phyloP scores from a whole-genome alignment of 2,329 filamentous ascomycete species.

The Fusarium albidum region DNA sequence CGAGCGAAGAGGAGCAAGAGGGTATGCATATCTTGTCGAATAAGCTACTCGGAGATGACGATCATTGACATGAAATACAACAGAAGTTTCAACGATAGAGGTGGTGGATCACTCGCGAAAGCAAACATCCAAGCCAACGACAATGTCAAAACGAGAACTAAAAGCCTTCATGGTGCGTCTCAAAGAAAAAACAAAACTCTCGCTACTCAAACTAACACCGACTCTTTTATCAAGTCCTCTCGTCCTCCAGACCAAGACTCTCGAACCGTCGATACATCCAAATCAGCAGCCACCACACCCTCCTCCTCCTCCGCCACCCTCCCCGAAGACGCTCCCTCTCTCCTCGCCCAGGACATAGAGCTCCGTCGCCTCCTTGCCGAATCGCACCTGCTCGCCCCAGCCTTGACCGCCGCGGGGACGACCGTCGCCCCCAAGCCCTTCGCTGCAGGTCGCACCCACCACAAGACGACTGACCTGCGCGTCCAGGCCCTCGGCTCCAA shows the following conservation, averaged over 20 bases:
- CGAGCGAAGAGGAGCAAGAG: constrained; percentile 34
- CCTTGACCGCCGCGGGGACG: constrained; percentile 53
- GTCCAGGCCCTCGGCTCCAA: constrained; percentile 84
- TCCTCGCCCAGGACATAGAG: constrained; percentile 90
- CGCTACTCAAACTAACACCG: constrained; percentile 9
- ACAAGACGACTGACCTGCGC: constrained; percentile 84
- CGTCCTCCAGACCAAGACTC: constrained; percentile 53
- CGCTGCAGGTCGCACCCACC: constrained; percentile 73
- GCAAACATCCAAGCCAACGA: constrained; percentile 46
- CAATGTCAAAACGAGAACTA: constrained; percentile 72
- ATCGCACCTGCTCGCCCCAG: constrained; percentile 78
- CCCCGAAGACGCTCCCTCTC: constrained; percentile 68
- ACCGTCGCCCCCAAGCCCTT: constrained; percentile 53
- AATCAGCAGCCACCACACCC: constrained; percentile 34
- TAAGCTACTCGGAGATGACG: background rate
- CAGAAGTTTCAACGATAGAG: constrained; percentile 55
- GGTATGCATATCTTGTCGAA: constrained; percentile 9
- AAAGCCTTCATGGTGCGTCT: constrained; percentile 77
- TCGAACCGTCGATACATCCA: constrained; percentile 26
- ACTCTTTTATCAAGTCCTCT: constrained; percentile 52
- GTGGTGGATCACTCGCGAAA: constrained; percentile 67
- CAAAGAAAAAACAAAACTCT: no score
- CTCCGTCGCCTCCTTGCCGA: constrained; percentile 90
- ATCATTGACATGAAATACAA: background rate
- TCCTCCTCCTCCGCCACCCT: constrained; percentile 45